Evolutionary conservation across 495 filamentous ascomycete genomes (phyloP), one percentile per base, ranked within the genome.

Genomic region (Durotheca rogersii): DNA sequence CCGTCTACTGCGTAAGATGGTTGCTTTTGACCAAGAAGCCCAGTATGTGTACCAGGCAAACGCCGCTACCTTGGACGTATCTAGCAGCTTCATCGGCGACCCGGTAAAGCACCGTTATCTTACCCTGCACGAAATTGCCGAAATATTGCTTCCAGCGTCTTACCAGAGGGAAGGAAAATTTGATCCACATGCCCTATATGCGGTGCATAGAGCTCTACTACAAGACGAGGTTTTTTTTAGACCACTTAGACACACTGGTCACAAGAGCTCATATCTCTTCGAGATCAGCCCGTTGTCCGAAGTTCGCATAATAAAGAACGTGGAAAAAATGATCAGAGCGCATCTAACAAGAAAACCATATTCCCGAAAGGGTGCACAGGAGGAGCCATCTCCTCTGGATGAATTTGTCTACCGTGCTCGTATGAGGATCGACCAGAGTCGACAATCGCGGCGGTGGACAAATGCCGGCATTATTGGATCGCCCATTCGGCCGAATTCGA

Each of bases 391-490:
- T 32, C 43, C 48, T 2, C 35, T 74, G 6, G 35, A 33, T 2
- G 16, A 60, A 2, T 96, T 97, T 60, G 52, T 89, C 7, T 41
- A 66, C 3, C 86, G 87, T 46, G 86, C 86, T 21, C 81, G 76
- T 33, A 65, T 66, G 4, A 60, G 87, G 16, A 86, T 97, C 41
- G 74, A 80, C 34, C 57, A 70, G n/a, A 90, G 83, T 65, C 80
- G 92, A 39, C 70, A 75, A 44, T 65, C 66, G 17, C 82, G 89
- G 7, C 67, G 77, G 3, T 81, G 83, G 45, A 85, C 82, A 2
- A 60, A 71, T 0, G 74, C 73, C 56, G 81, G 80, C 20, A 76
- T 70, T 72, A 74, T 66, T 67, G 72, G 60, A 6, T 78, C 70
- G 29, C 65, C 39, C 33, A 71, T 66, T 43, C 57, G 65, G 27